Conservation (phyloP, 164 flowering plant genomes). For the Amborella trichopoda region DNA sequence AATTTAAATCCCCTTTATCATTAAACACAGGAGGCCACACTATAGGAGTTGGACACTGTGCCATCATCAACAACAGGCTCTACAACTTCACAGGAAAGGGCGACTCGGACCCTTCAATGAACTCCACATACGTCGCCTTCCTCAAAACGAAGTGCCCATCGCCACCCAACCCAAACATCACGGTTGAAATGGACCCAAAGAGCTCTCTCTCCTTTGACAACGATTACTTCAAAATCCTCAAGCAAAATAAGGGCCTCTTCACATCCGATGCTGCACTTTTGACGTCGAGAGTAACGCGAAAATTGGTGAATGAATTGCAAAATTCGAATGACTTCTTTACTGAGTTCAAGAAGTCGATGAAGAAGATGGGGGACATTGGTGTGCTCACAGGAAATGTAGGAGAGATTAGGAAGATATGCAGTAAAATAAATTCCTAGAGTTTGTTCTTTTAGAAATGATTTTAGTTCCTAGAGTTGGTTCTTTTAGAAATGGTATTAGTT, state of each 20-base stretch:
- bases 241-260: conserved; percentile 53
- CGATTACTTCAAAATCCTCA: conserved; percentile 26
- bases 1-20: not conserved
- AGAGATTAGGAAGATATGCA: conserved; percentile 22
- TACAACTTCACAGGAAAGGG: conserved; percentile 57
- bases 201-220: conserved; percentile 42
- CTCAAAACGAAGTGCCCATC: conserved; percentile 29
- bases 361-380: conserved; percentile 21
- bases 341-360: conserved; percentile 41
- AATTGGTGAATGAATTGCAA: conserved; percentile 6
- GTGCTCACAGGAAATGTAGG: conserved; percentile 19
- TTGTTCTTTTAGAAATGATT: too few relatives aligned
- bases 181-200: conserved; percentile 61
- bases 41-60: conserved; percentile 23
- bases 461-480: too few relatives aligned
- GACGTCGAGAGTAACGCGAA: conserved; percentile 6
- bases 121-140: conserved; percentile 25
- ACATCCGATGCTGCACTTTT: conserved; percentile 51
- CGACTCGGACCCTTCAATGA: conserved; percentile 42
- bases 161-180: conserved; percentile 21
- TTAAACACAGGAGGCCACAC: conserved; percentile 29
- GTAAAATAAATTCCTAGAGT: conserved; percentile 17
- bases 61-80: conserved; percentile 21
- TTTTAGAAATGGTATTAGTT: too few relatives aligned
- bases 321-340: conserved; percentile 14